phyloP scores from a whole-genome alignment of 306 rosid species.

The Vachellia pachyceras region DNA sequence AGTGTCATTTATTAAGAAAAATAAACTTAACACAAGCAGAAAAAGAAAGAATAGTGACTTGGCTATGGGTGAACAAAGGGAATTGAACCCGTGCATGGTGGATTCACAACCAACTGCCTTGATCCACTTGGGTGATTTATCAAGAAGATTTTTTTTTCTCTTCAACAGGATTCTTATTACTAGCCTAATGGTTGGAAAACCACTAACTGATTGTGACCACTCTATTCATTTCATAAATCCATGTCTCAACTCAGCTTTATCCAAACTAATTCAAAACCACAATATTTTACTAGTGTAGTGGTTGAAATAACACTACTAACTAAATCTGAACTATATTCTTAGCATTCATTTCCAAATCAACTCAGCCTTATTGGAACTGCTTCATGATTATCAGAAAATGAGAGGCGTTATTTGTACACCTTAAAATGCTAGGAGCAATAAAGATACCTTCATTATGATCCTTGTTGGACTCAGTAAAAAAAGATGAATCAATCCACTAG shows the following conservation, averaged over 20 bases:
- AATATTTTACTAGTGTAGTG: not conserved
- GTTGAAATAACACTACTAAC: conserved; percentile 26
- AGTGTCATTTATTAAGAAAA: not conserved
- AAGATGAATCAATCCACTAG: not conserved
- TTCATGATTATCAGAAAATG: not conserved
- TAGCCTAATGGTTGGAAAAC: conserved; percentile 21
- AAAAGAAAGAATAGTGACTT: too few species aligned
- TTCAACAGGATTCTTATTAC: conserved; percentile 8
- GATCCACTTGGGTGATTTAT: too few species aligned
- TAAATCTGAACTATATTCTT: not conserved
- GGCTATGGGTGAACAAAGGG: too few species aligned
- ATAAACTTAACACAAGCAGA: too few species aligned
- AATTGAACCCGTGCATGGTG: too few species aligned
- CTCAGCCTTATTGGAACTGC: not conserved
- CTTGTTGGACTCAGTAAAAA: not conserved
- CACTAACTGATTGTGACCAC: conserved; percentile 9
- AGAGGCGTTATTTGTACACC: not conserved
- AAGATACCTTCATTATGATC: not conserved
- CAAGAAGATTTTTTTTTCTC: not conserved
- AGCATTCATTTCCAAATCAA: not conserved
- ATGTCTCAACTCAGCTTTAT: not conserved
- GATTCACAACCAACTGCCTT: too few species aligned
- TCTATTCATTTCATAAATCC: not conserved
- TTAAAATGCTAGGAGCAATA: not conserved
- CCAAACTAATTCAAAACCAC: not conserved